Evolutionary conservation across 2,329 filamentous ascomycete genomes (phyloP), one percentile per base, ranked within the genome.

Genomic region (Cadophora gregata): DNA sequence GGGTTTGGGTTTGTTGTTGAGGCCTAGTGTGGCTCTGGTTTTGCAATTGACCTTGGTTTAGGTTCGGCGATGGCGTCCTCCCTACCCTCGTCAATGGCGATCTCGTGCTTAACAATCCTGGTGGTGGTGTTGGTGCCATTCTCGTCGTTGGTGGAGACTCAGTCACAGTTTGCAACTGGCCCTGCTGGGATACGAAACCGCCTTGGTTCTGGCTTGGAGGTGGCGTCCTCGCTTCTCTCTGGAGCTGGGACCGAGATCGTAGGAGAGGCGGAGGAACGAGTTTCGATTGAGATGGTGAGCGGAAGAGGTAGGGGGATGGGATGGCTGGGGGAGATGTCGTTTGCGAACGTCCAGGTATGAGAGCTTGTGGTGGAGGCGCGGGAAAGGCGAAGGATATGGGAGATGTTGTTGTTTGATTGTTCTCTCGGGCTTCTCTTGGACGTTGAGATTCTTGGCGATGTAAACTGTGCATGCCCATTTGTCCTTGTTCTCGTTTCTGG

Each of bases 211-310:
- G 58, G 25, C 38, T 24, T 4, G 36, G 48, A 63, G 45, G 64
- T 24, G 53, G 27, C 9, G 33, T 48, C 21, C 42, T 58, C 7
- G 25, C n/a, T 51, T 62, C 31, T 62, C 45, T n/a, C 55, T 62
- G 60, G 21, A 62, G 31, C 29, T 59, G 53, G 5, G 47, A 59
- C 7, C 47, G 55, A 2, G 59, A 62, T 19, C 16, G 60, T n/a
- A 63, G 38, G 7, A 63, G 33, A 55, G 60, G 48, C 38, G 60
- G 50, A 63, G 60, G 36, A 10, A 63, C 48, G 24, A 63, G 60
- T 31, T 63, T 63, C 14, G 59, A 50, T 45, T 63, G 50, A 12
- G 60, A 63, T 25, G 60, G 48, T 42, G 60, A 55, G 60, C 60
- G 60, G 19, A 63, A 63, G 3, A 63, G 48, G 10, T 63, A 55